phyloP scores from a whole-genome alignment of 176 grass and related monocot genomes.

The Aegilops umbellulata region DNA sequence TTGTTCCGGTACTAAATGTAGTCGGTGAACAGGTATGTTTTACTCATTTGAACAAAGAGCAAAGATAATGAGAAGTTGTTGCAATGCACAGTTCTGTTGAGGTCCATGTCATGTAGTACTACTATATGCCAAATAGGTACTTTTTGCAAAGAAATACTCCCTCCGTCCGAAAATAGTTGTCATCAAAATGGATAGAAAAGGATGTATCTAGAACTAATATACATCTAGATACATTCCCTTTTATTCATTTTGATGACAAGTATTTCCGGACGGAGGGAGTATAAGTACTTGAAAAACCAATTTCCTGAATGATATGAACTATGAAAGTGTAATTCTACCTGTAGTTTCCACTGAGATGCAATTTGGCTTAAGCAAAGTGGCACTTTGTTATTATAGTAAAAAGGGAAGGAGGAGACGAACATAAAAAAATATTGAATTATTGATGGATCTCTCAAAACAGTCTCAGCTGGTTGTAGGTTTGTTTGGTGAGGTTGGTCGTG shows the following conservation, averaged over 20 bases:
- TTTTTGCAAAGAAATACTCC: not conserved
- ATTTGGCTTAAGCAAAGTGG: not conserved
- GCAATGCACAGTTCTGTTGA: not conserved
- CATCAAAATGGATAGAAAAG: too few relatives aligned
- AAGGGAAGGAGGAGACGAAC: not conserved
- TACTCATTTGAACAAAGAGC: conserved; percentile 5
- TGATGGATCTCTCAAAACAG: not conserved
- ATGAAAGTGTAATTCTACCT: not conserved
- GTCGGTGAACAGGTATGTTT: conserved; percentile 92
- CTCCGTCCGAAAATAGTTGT: too few relatives aligned
- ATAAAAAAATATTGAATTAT: not conserved
- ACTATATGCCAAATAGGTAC: not conserved
- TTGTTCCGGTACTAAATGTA: conserved; percentile 93
- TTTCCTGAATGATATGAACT: conserved; percentile 8
- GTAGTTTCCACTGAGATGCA: not conserved
- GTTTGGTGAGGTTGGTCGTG: too few relatives aligned
- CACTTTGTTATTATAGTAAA: not conserved
- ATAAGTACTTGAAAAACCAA: not conserved
- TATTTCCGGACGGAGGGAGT: too few relatives aligned
- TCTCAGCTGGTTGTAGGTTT: too few relatives aligned
- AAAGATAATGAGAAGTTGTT: not conserved
- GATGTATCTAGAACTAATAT: too few relatives aligned
- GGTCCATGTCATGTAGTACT: not conserved
- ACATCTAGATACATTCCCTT: too few relatives aligned
- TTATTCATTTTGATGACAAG: too few relatives aligned